A percentile compares a stretch with the other conserved stretches of the same genome.
phyloP scores from a whole-genome alignment of 129 eudicot species.

The Cynara cardunculus region DNA sequence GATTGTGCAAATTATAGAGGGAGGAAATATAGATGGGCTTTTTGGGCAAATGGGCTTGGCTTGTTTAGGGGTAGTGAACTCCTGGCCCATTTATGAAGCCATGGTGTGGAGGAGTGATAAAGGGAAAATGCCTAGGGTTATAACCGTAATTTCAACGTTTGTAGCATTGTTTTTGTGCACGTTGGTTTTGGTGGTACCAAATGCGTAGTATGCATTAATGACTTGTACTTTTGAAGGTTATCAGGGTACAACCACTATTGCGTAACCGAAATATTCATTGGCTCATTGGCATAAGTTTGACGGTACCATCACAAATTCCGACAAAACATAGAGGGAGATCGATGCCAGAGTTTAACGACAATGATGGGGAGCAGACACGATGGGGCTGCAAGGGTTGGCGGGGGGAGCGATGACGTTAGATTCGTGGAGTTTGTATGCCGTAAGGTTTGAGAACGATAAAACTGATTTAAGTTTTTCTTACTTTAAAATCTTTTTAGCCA shows the following conservation, averaged over 20 bases:
- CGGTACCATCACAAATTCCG: too few relatives aligned
- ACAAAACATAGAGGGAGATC: too few relatives aligned
- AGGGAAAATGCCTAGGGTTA: constrained; percentile 62
- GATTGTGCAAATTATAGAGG: constrained; percentile 8
- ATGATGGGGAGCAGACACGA: too few relatives aligned
- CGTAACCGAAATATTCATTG: not conserved
- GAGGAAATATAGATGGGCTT: constrained; percentile 32
- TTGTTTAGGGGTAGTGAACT: constrained; percentile 54
- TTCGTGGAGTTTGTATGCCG: too few relatives aligned
- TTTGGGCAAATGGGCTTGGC: constrained; percentile 41
- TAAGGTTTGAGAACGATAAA: too few relatives aligned
- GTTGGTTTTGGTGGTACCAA: constrained; percentile 18
- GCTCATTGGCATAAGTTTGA: too few relatives aligned
- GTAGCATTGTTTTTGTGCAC: constrained; percentile 32
- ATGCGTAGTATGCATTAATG: constrained; percentile 13
- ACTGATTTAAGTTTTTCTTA: too few relatives aligned
- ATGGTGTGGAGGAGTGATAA: constrained; percentile 58
- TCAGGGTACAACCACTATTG: not conserved
- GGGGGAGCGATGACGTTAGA: too few relatives aligned
- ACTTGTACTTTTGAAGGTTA: constrained; percentile 6
- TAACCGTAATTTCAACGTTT: constrained; percentile 35
- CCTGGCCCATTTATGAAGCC: constrained; percentile 76
- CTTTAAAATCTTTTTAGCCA: too few relatives aligned
- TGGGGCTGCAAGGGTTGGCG: too few relatives aligned
- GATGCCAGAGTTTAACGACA: too few relatives aligned